These are phyloP conservation scores for Pezicula carpinea DNA, from an alignment of 2,329 filamentous ascomycete genomes.

Conservation along the genomic window DNA sequence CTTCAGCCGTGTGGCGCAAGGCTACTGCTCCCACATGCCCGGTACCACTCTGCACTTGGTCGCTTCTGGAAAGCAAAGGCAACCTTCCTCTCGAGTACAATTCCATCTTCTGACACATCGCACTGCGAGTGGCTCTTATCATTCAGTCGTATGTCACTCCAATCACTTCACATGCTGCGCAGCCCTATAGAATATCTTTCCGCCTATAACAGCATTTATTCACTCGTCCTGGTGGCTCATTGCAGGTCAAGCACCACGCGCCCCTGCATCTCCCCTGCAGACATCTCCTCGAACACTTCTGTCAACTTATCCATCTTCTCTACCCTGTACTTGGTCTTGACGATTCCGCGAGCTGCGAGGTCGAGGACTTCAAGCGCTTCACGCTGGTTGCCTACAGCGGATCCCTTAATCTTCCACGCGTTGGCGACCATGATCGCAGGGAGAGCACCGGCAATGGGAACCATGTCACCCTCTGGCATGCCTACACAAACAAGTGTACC, in stretches of 20 bases:
- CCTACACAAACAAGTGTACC: constrained; percentile 49
- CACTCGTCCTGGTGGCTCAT: too few relatives aligned
- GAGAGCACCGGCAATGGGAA: constrained; percentile 39
- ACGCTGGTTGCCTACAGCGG: constrained; percentile 43
- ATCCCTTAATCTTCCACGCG: constrained; percentile 43
- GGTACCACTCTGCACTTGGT: too few relatives aligned
- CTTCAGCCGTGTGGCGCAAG: too few relatives aligned
- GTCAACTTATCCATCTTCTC: constrained; percentile 44
- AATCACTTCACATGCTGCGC: too few relatives aligned
- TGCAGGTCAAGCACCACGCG: constrained; percentile 42
- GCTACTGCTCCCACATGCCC: too few relatives aligned
- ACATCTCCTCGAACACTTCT: constrained; percentile 40
- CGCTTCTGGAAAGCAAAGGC: too few relatives aligned
- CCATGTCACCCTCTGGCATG: constrained; percentile 40
- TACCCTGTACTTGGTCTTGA: constrained; percentile 39
- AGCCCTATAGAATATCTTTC: background rate
- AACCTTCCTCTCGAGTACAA: too few relatives aligned
- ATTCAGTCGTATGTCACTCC: too few relatives aligned
- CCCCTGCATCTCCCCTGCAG: constrained; percentile 37
- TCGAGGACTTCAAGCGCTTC: constrained; percentile 45
- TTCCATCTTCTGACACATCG: too few relatives aligned
- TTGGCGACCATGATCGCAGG: constrained; percentile 36
- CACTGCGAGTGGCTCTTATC: too few relatives aligned
- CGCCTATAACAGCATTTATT: background rate
- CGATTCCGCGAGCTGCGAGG: constrained; percentile 41